These are phyloP conservation scores for Eimeria praecox DNA, from an alignment of 169 alveolate species.

Conservation along the genomic window DNA sequence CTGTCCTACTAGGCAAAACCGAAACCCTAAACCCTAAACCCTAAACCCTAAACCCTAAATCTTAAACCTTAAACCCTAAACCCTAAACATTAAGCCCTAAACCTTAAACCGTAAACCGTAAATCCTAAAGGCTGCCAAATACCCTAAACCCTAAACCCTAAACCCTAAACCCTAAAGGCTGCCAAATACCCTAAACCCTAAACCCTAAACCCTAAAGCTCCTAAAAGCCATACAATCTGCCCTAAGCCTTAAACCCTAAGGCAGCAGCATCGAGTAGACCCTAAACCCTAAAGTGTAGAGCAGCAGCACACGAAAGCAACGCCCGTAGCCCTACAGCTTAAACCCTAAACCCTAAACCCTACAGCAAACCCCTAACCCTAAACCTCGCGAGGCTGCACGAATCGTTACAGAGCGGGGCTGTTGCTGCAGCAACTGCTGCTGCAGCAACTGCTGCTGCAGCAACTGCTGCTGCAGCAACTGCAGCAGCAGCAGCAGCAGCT, in stretches of 20 bases:
- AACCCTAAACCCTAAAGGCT: too few relatives aligned
- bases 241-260: background rate
- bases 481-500: background rate
- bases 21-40: background rate
- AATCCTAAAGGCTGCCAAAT: too few relatives aligned
- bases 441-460: background rate
- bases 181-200: too few relatives aligned
- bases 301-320: background rate
- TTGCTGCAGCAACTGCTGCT: background rate
- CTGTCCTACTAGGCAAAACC: conserved; percentile 62
- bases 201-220: background rate
- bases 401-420: background rate
- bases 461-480: background rate
- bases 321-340: background rate
- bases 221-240: background rate
- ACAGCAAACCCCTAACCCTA: too few relatives aligned
- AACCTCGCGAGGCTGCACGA: background rate
- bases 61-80: too few relatives aligned
- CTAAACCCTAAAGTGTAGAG: background rate
- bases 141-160: background rate
- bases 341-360: too few relatives aligned
- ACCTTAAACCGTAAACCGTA: too few relatives aligned
- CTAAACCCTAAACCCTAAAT: background rate
- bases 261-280: too few relatives aligned
- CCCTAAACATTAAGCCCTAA: background rate